Evolutionary conservation across 495 filamentous ascomycete species (phyloP), one percentile per base, ranked within the genome.

Genomic region (Cercophora scortea): DNA sequence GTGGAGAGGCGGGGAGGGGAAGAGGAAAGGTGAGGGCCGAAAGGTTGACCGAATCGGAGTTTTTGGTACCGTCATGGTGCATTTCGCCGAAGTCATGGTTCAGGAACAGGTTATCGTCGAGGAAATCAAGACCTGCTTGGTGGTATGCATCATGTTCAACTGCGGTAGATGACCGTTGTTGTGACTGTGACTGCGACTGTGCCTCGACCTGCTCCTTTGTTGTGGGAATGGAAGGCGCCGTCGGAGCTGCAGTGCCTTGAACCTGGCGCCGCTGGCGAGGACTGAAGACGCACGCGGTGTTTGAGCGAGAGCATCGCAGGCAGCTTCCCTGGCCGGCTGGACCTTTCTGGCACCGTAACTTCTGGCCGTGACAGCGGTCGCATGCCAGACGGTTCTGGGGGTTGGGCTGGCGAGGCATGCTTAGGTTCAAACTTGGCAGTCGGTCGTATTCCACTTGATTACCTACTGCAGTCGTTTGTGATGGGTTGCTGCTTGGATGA

Each of bases 291-390:
- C 52, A 54, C 10, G 46, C 25, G 12, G 41, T 47, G 9, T 54
- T 54, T 2, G 52, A 18, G 38, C 52, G 52, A 15, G 32, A 18
- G 10, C 52, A 54, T 12, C 52, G 52, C n/a, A n/a, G 25, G 33
- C 52, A 54, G 35, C n/a, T 10, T 13, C 45, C 38, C 32, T 47
- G 45, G 38, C 8, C 16, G 16, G 49, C 47, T 36, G 44, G 52
- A 32, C 52, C 46, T 25, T 25, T 25, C 12, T 18, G 45, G 32
- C 52, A 54, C 15, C 46, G 46, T 12, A 54, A 46, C 40, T 54
- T 54, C 38, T 54, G 52, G 3, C 38, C 17, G 18, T 54, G 52
- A 12, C 52, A 54, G 32, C 52, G 46, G 17, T 54, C 52, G 45
- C 52, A 54, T 19, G 52, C 52, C 40, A 50, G 32, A 8, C 52